A percentile compares a stretch with the other conserved stretches of the same genome.
Conservation (phyloP, 2,329 filamentous ascomycete genomes). For the Exophiala aquamarina region DNA sequence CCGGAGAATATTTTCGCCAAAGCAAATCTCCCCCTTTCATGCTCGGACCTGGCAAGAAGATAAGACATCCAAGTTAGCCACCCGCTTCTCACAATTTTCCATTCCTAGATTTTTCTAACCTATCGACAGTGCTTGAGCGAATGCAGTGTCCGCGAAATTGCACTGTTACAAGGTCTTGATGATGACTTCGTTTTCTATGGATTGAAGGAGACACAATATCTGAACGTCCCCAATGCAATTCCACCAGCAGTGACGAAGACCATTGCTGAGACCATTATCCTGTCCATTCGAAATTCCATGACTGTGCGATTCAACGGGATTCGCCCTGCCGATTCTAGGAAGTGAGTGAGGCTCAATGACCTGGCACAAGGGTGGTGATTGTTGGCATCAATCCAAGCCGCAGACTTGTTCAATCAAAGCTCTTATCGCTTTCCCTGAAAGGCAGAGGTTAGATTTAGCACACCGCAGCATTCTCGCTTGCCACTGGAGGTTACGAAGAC, state of each 20-base stretch:
- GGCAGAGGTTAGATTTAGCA: too few relatives aligned
- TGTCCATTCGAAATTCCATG: conserved; percentile 3
- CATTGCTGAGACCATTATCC: conserved; percentile 7
- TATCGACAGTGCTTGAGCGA: conserved; percentile 9
- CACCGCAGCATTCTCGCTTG: too few relatives aligned
- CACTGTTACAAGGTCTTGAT: conserved; percentile 22
- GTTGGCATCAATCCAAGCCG: too few relatives aligned
- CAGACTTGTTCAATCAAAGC: neutral
- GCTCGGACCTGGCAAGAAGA: neutral
- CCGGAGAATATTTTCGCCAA: too few relatives aligned
- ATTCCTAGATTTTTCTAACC: neutral
- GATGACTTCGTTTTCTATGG: conserved; percentile 23
- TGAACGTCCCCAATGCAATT: conserved; percentile 14
- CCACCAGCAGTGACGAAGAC: conserved; percentile 15
- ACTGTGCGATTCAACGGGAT: neutral
- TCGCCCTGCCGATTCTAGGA: too few relatives aligned
- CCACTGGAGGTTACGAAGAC: too few relatives aligned
- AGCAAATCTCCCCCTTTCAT: too few relatives aligned
- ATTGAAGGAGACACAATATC: conserved; percentile 9
- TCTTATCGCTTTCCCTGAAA: too few relatives aligned
- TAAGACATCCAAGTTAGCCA: neutral
- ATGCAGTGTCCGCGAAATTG: conserved; percentile 21
- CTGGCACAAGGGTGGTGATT: too few relatives aligned
- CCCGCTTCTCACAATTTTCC: neutral
- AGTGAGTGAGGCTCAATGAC: too few relatives aligned